Percentiles rank a stretch among this genome's conserved stretches.
These are phyloP conservation scores for Wickerhamiella sergipiensis DNA, from an alignment of 805 yeast genomes.

Conservation along the genomic window DNA sequence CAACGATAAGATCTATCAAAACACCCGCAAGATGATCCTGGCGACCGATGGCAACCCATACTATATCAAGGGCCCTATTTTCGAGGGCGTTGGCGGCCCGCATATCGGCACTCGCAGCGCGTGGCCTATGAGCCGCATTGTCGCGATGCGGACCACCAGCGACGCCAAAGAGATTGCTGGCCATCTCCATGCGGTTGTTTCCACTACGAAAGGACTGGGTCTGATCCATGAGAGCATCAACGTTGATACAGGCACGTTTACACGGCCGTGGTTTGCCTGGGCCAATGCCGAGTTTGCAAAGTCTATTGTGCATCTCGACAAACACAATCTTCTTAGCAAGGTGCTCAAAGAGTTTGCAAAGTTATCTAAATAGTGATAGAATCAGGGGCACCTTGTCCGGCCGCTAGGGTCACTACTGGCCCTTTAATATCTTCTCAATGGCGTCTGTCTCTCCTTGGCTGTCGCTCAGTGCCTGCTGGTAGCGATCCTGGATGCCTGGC, in stretches of 20 bases:
- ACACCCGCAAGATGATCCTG: conserved; percentile 66
- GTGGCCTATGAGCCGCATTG: conserved; percentile 83
- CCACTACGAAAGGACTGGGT: conserved; percentile 60
- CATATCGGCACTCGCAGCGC: conserved; percentile 71
- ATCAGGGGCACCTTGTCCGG: too few species aligned
- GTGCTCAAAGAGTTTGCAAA: neutral
- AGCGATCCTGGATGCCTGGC: conserved; percentile 41
- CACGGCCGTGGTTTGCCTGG: conserved; percentile 92
- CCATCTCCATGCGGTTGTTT: conserved; percentile 37
- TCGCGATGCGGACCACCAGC: conserved; percentile 60
- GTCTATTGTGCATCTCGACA: conserved; percentile 64
- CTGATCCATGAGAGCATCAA: conserved; percentile 72
- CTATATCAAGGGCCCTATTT: conserved; percentile 44
- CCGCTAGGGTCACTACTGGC: neutral
- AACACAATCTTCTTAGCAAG: conserved; percentile 23
- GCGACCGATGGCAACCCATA: conserved; percentile 66
- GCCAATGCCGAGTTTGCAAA: conserved; percentile 85
- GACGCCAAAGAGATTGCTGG: conserved; percentile 53
- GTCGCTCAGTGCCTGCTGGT: conserved; percentile 47
- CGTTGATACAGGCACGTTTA: conserved; percentile 44
- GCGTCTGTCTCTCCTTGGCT: conserved; percentile 10
- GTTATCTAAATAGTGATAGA: neutral
- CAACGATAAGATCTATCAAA: conserved; percentile 50
- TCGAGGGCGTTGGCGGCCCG: conserved; percentile 82
- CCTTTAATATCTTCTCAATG: conserved; percentile 12